Conservation (phyloP, 495 filamentous ascomycete genomes). For the Neurospora sp. region DNA sequence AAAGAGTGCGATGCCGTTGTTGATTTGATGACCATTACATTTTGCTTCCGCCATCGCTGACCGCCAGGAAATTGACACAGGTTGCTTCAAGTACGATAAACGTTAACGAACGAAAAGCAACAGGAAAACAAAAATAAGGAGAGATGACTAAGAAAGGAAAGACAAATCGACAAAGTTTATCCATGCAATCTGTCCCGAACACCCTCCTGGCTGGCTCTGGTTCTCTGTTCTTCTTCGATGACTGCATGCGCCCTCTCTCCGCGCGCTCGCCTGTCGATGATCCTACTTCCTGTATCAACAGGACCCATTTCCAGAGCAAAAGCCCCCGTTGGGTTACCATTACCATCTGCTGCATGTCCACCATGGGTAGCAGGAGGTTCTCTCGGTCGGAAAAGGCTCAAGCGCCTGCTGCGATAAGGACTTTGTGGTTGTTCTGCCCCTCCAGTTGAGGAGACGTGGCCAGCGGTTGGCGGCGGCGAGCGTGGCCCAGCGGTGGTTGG, state of each 20-base stretch:
- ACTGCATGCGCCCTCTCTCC: background rate
- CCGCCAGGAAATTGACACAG: too few relatives aligned
- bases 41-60: background rate
- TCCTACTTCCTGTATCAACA: background rate
- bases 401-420: background rate
- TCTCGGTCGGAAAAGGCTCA: background rate
- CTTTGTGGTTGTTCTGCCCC: background rate
- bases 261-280: background rate
- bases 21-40: background rate
- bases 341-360: background rate
- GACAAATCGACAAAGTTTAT: background rate
- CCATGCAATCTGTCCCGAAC: background rate
- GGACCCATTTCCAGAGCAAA: background rate
- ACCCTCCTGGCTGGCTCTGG: background rate
- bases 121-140: too few relatives aligned
- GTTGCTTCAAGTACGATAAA: too few relatives aligned
- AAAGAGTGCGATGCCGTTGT: background rate
- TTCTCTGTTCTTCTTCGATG: background rate
- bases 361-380: background rate
- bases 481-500: too few relatives aligned
- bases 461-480: too few relatives aligned
- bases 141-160: too few relatives aligned
- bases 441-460: too few relatives aligned
- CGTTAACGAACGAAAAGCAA: too few relatives aligned
- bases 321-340: background rate